phyloP scores from a whole-genome alignment of 2,329 filamentous ascomycete species.

The Aspergillus awamori region DNA sequence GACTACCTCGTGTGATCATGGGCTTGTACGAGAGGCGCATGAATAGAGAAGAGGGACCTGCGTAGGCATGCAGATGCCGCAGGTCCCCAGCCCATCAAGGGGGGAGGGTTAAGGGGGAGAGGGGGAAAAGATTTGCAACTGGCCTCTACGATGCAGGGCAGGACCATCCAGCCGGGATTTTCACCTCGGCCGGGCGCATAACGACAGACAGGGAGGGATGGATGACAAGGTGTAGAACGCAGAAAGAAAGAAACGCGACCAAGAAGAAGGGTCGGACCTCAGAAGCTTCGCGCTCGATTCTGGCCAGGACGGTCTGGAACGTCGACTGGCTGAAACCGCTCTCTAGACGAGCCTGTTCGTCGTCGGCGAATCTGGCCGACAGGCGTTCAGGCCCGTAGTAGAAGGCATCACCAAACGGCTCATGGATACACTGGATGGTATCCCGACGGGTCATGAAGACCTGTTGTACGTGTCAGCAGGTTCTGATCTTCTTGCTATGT shows the following conservation, averaged over 20 bases:
- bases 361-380: conserved; percentile 74
- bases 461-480: conserved; percentile 47
- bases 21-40: not conserved
- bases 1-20: not conserved
- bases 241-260: conserved; percentile 24
- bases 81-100: not conserved
- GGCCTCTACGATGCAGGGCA: not conserved
- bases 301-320: conserved; percentile 69
- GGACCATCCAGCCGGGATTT: conserved; percentile 3
- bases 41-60: not conserved
- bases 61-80: no score
- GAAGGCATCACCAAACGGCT: conserved; percentile 95
- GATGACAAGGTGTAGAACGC: conserved; percentile 5
- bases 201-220: not conserved
- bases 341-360: conserved; percentile 54
- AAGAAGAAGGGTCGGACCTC: conserved; percentile 62
- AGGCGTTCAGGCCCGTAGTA: conserved; percentile 93
- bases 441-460: conserved; percentile 96
- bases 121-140: no score
- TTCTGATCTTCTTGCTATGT: not conserved
- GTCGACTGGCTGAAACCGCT: conserved; percentile 51
- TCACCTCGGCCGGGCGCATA: not conserved
- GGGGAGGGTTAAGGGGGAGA: no score
- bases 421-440: conserved; percentile 80
- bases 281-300: conserved; percentile 70